Base-by-base conservation (phyloP, 2,329 filamentous ascomycete species). In the Aspergillus pseudoglaucus region DNA sequence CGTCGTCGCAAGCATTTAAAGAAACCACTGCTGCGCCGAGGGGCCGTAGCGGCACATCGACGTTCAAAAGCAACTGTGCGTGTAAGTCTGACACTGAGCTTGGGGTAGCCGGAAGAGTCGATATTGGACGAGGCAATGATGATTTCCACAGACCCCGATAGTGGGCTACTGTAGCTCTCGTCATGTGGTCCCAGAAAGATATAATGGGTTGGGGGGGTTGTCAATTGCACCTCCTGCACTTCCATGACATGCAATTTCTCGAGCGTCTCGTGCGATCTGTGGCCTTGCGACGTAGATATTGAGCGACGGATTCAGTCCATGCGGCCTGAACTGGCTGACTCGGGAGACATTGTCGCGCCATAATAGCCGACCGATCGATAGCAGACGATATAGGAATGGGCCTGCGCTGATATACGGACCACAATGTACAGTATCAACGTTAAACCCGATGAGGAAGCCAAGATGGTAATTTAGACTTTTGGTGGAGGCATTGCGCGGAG, bases 361-460 rank as follows among this genome's bases (percentile, higher is more conserved):
- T 27, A 27, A 27, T 27, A 27, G 25, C 25, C 1, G 25, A 27
- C 25, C 7, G 25, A 27, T 27, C 25, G 25, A 10, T 27, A 27
- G 8, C 9, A 8, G 10, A 27, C 25, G 9, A 10, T 27, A 27
- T 27, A 10, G 32, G 4, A n/a, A 35, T n/a, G n/a, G n/a, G 4
- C 33, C 5, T 35, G 7, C 4, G 12, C 14, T 14, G 14, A 35
- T 8, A 35, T 35, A 17, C 6, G 25, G 10, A 27, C 12, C 8
- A 43, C 15, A 27, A 12, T 12, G 41, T 17, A 17, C 12, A n/a
- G 3, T n/a, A 23, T 22, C 14, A n/a, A 30, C 14, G 20, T n/a
- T 47, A 42, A 23, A 25, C 48, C 37, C 17, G 15, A 50, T 30
- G 8, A 42, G 45, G 48, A 37, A 50, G 46, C 25, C 46, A 50